A percentile compares a stretch with the other conserved stretches of the same genome.
Conservation (phyloP, 495 filamentous ascomycete species). For the Penicillium cosmopolitanum region DNA sequence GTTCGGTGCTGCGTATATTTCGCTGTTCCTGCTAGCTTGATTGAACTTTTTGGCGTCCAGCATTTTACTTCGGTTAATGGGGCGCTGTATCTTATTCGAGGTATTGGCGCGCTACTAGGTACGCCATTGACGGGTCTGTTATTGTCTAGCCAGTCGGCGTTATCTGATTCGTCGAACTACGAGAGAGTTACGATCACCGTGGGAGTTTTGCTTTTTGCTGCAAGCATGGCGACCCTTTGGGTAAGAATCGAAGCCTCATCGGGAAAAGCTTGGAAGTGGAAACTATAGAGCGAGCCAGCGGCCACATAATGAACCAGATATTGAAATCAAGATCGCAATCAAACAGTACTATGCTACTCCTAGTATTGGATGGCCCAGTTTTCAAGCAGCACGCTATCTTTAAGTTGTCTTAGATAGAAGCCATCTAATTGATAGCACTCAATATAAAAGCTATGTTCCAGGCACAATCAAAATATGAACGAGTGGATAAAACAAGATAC, state of each 20-base stretch:
- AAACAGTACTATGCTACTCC: not conserved
- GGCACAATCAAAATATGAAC: not conserved
- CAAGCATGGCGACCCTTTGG: slow-evolving; percentile 40
- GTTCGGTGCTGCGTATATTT: slow-evolving; percentile 49
- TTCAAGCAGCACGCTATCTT: too few species aligned
- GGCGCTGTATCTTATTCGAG: slow-evolving; percentile 60
- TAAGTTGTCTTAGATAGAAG: too few species aligned
- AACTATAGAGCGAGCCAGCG: not conserved
- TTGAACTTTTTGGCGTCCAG: slow-evolving; percentile 61
- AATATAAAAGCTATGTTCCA: too few species aligned
- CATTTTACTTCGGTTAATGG: slow-evolving; percentile 62
- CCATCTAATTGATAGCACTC: too few species aligned
- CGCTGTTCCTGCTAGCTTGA: slow-evolving; percentile 46
- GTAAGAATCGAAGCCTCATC: slow-evolving; percentile 36
- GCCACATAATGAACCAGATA: not conserved
- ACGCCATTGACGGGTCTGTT: slow-evolving; percentile 50
- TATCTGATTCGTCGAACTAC: slow-evolving; percentile 28
- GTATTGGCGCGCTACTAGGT: slow-evolving; percentile 56
- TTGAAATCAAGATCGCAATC: too few species aligned
- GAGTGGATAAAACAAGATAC: slow-evolving; percentile 1
- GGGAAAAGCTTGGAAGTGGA: slow-evolving; percentile 30
- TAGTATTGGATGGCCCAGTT: too few species aligned
- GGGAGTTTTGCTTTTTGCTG: slow-evolving; percentile 35
- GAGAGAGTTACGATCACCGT: slow-evolving; percentile 35
- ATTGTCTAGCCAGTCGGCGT: slow-evolving; percentile 31